These are phyloP conservation scores for Termitomyces titanicus DNA, from an alignment of 768 basidiomycete species.

Conservation along the genomic window DNA sequence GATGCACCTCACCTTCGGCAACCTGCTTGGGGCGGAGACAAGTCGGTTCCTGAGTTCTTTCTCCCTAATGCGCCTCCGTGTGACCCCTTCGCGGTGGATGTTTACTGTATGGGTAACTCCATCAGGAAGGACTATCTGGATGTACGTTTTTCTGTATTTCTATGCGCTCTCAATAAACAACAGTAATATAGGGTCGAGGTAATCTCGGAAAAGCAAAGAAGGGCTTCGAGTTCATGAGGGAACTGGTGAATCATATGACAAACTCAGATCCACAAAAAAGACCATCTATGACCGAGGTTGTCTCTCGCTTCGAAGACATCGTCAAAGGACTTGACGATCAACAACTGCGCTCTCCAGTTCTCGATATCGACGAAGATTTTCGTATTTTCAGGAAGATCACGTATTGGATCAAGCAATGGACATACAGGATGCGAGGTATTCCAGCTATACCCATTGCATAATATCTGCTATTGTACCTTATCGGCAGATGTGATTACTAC, in stretches of 20 bases:
- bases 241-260: constrained; percentile 31
- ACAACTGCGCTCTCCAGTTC: constrained; percentile 26
- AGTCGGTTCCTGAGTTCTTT: constrained; percentile 31
- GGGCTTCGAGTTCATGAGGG: constrained; percentile 28
- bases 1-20: constrained; percentile 12
- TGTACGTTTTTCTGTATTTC: neutral
- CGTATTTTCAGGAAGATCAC: neutral
- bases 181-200: neutral
- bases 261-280: constrained; percentile 29
- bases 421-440: neutral
- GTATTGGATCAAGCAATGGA: constrained; percentile 7
- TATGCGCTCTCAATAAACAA: neutral
- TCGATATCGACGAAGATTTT: neutral
- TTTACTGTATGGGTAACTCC: constrained; percentile 33
- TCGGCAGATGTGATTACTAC: no score
- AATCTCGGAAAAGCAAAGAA: neutral
- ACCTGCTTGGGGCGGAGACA: constrained; percentile 37
- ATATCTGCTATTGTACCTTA: no score
- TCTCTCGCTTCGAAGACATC: constrained; percentile 26
- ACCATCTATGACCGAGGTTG: constrained; percentile 33
- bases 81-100: constrained; percentile 32
- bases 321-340: constrained; percentile 19
- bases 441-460: constrained; percentile 3
- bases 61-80: constrained; percentile 14
- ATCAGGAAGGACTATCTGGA: constrained; percentile 17